Conservation (phyloP, 78 protist species). For the Dictyostelium intermedium region DNA sequence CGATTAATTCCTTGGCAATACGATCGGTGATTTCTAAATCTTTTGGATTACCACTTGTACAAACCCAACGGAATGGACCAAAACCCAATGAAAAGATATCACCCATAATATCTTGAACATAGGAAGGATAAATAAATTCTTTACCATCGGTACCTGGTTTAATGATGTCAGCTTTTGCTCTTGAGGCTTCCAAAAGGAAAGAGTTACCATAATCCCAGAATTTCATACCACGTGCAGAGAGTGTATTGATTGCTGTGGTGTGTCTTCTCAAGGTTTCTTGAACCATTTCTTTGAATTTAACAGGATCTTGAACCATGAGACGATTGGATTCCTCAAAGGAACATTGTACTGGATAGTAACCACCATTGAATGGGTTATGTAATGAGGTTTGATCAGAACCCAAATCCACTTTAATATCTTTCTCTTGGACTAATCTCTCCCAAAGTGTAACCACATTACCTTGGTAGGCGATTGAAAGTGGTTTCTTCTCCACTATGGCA, state of each 20-base stretch:
- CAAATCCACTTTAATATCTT: constrained; percentile 84
- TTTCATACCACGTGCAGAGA: constrained; percentile 87
- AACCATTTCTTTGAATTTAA: constrained; percentile 82
- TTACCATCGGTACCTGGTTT: constrained; percentile 43
- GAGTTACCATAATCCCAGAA: constrained; percentile 95
- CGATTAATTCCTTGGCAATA: constrained; percentile 87
- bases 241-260: constrained; percentile 85
- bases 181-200: constrained; percentile 86
- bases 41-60: constrained; percentile 76
- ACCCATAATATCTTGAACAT: constrained; percentile 95
- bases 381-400: constrained; percentile 96
- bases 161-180: constrained; percentile 91
- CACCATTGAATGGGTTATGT: constrained; percentile 95
- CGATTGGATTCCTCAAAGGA: constrained; percentile 90
- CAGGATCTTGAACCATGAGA: constrained; percentile 90
- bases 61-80: constrained; percentile 97
- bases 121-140: constrained; percentile 89
- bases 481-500: constrained; percentile 41
- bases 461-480: constrained; percentile 83
- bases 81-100: constrained; percentile 93
- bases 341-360: constrained; percentile 93
- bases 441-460: constrained; percentile 94
- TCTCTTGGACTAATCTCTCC: constrained; percentile 80
- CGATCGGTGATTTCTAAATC: constrained; percentile 90
- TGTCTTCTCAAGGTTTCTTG: constrained; percentile 89